Evolutionary conservation across 495 filamentous ascomycete species (phyloP), one percentile per base, ranked within the genome.

Genomic region (Podospora fimiseda): DNA sequence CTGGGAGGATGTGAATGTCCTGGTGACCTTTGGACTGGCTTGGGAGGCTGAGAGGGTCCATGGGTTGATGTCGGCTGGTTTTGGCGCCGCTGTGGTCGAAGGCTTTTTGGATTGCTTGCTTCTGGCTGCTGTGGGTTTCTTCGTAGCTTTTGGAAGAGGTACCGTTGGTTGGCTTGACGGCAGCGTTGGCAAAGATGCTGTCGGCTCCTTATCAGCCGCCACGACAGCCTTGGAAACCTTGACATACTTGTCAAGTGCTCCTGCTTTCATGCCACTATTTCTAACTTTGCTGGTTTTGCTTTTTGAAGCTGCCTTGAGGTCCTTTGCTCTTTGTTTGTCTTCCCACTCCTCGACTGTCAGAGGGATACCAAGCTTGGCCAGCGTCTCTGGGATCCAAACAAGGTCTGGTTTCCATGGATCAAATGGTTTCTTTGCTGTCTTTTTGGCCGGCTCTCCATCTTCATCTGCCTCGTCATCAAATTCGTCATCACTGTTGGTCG

Each of bases 311-410:
- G 49, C 50, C 41, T 51, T 52, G 8, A 43, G 18, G 37, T 50
- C 52, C 57, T 79, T 85, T 13, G 74, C 69, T 47, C 79, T 70
- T 44, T 72, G 68, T 36, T 80, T 74, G 16, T 78, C 82, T 56
- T 95, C 84, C 82, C 89, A 98, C 19, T 81, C 82, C 51, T 87
- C 76, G 1, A 91, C 82, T n/a, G 81, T 77, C 11, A 85, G 67
- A 16, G 88, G 89, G 45, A 88, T 74, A 0, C 89, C 86, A 14
- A 86, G 62, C 48, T 80, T 85, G 9, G 82, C 83, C 52, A 88
- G 73, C 0, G 79, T 77, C 60, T 90, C 85, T 9, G 88, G 79
- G 5, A 96, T 68, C 91, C 91, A 98, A 2, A 75, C 61, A 33
- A 81, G 65, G 24, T 82, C 81, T 2, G 88, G 81, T 58, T 92